Conservation (phyloP, 257 asterid genomes). For the Solanum neorickii region DNA sequence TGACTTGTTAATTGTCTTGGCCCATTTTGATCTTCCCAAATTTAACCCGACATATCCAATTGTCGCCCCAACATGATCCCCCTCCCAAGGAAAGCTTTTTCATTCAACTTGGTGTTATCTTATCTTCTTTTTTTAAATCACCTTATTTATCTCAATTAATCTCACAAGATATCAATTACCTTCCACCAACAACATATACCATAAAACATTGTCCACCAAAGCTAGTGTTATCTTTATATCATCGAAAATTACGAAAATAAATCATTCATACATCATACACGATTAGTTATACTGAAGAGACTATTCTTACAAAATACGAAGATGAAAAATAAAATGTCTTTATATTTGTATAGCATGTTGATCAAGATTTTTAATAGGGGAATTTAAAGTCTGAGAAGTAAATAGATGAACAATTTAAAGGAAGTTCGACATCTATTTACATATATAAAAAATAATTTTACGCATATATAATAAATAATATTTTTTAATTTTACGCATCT, state of each 20-base stretch:
- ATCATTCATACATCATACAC: not conserved
- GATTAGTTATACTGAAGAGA: not conserved
- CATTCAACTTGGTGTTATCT: not conserved
- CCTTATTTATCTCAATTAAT: too few relatives aligned
- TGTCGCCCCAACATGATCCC: not conserved
- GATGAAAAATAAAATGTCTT: not conserved
- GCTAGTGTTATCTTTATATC: not conserved
- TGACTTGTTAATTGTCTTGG: too few relatives aligned
- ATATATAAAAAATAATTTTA: too few relatives aligned
- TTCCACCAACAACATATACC: not conserved
- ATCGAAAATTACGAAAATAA: not conserved
- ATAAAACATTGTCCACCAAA: not conserved
- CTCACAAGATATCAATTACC: not conserved
- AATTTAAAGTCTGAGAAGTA: too few relatives aligned
- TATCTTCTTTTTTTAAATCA: not conserved
- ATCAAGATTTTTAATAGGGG: too few relatives aligned
- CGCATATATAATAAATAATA: too few relatives aligned
- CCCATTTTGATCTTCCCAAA: not conserved
- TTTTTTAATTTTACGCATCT: too few relatives aligned
- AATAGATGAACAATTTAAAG: too few relatives aligned
- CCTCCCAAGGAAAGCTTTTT: not conserved
- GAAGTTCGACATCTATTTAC: fast-evolving
- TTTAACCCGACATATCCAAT: not conserved
- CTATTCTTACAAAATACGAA: not conserved
- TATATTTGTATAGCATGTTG: not conserved